Evolutionary conservation across 495 filamentous ascomycete species (phyloP).

Genomic region (Penicillium macrosclerotiorum): DNA sequence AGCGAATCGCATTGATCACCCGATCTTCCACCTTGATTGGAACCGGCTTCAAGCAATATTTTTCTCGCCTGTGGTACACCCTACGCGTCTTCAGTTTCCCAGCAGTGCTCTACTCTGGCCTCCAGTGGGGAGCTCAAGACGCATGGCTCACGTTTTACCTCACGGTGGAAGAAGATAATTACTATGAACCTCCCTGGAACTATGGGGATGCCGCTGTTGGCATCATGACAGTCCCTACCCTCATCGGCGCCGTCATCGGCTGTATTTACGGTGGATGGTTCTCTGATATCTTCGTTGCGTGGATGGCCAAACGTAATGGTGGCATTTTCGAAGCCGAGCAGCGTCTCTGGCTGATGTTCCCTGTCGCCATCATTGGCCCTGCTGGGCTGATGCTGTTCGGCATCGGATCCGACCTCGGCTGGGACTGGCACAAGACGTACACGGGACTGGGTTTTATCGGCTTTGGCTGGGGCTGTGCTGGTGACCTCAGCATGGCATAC

Average conservation of each 20-base stretch:
- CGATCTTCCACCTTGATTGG: constrained; percentile 25
- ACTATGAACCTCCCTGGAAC: constrained; percentile 28
- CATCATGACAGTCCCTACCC: constrained; percentile 35
- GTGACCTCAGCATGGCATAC: background rate
- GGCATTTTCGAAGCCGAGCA: constrained; percentile 33
- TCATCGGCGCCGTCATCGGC: constrained; percentile 32
- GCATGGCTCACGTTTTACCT: constrained; percentile 40
- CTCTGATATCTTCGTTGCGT: constrained; percentile 31
- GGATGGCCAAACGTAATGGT: constrained; percentile 24
- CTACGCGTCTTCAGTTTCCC: constrained; percentile 34
- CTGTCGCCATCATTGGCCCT: background rate
- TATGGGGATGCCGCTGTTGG: constrained; percentile 30
- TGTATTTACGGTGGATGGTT: constrained; percentile 37
- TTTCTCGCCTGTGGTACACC: constrained; percentile 19
- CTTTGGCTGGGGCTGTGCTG: background rate
- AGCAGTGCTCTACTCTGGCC: constrained; percentile 29
- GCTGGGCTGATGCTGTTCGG: constrained; percentile 2
- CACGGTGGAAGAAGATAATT: constrained; percentile 34
- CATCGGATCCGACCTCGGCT: constrained; percentile 1
- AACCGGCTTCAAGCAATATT: constrained; percentile 28
- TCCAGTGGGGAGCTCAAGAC: constrained; percentile 39
- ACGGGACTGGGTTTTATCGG: background rate
- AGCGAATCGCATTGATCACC: constrained; percentile 30
- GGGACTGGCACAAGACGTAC: background rate
- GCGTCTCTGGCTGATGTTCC: constrained; percentile 22